phyloP scores from a whole-genome alignment of 331 rosid species.

The Pyrus hybrid region DNA sequence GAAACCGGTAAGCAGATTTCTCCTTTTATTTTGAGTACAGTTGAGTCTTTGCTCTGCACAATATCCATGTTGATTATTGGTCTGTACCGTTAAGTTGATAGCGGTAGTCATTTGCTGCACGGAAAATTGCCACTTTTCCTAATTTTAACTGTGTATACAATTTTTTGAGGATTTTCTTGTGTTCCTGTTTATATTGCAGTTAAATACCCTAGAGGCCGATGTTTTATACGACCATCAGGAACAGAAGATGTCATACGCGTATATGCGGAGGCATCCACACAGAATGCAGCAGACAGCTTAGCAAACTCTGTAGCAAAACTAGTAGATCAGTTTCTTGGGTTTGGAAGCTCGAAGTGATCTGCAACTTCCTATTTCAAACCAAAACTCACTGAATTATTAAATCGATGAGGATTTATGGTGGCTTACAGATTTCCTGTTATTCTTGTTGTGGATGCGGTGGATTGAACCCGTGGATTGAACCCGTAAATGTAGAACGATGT shows the following conservation, averaged over 20 bases:
- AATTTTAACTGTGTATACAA: neutral
- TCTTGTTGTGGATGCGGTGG: neutral
- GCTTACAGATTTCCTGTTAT: neutral
- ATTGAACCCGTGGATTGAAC: neutral
- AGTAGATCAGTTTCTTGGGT: constrained; percentile 60
- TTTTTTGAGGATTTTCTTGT: neutral
- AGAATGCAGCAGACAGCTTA: constrained; percentile 65
- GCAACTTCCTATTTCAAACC: neutral
- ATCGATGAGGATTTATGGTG: neutral
- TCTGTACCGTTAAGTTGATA: neutral
- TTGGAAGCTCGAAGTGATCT: constrained; percentile 17
- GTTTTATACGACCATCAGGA: constrained; percentile 92
- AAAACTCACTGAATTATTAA: neutral
- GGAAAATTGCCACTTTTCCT: neutral
- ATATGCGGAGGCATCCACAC: constrained; percentile 77
- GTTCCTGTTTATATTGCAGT: constrained; percentile 28
- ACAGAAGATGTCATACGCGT: constrained; percentile 93
- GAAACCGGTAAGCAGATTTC: constrained; percentile 50
- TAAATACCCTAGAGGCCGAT: constrained; percentile 69
- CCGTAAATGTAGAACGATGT: neutral
- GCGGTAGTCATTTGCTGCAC: neutral
- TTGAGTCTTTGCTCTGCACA: neutral
- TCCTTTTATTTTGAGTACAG: neutral
- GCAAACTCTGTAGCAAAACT: constrained; percentile 58
- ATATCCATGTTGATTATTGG: neutral